A percentile compares a stretch with the other conserved stretches of the same genome.
Conservation (phyloP, 2,329 filamentous ascomycete genomes). For the Monosporascus ibericus region DNA sequence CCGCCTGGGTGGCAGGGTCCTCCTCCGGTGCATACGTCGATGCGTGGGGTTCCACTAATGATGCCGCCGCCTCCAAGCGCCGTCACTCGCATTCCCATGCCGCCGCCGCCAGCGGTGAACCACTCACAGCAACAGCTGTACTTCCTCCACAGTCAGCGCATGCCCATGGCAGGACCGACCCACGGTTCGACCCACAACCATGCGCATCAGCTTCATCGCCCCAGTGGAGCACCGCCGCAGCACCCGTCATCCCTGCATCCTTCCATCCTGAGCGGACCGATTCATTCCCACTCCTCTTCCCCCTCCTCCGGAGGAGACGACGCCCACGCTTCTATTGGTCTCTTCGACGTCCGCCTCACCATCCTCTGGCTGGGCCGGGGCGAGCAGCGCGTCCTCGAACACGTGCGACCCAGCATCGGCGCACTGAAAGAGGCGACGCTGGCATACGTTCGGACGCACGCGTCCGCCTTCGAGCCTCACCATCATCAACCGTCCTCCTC, state of each 20-base stretch:
- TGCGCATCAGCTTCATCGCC: too few species aligned
- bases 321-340: not conserved
- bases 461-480: constrained; percentile 5
- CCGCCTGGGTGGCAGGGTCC: constrained; percentile 9
- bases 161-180: too few species aligned
- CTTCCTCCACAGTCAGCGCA: not conserved
- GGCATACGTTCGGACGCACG: constrained; percentile 14
- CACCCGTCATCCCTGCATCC: not conserved
- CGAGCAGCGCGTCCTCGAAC: constrained; percentile 19
- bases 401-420: constrained; percentile 15
- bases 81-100: not conserved
- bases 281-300: not conserved
- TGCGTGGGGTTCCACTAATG: constrained; percentile 1
- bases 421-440: constrained; percentile 20
- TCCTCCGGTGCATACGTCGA: constrained; percentile 2
- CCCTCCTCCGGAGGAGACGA: not conserved
- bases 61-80: not conserved
- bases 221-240: too few species aligned
- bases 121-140: not conserved
- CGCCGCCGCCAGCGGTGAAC: not conserved
- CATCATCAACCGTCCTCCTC: too few species aligned
- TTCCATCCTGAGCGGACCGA: not conserved
- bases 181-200: too few species aligned
- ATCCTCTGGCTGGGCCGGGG: constrained; percentile 22
- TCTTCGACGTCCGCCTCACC: constrained; percentile 20